Evolutionary conservation across 495 filamentous ascomycete genomes (phyloP).

Genomic region (Xylaria longipes): DNA sequence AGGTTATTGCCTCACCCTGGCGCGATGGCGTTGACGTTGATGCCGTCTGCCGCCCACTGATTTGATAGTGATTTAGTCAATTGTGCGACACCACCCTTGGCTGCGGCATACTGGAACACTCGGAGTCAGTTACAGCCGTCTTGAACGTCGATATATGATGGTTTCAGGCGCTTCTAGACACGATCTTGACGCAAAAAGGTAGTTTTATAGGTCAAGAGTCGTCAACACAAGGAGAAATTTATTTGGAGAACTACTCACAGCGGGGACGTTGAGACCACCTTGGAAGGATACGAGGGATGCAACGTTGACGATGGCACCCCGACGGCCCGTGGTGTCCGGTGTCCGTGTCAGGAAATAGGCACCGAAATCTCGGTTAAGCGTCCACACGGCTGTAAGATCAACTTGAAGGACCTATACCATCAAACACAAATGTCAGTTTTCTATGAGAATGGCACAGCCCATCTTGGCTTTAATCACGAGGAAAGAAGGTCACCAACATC

Average conservation of each 20-base stretch:
- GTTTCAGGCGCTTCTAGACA: background rate
- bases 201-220: background rate
- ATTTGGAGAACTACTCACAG: conserved; percentile 24
- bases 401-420: conserved; percentile 27
- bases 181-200: background rate
- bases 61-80: conserved; percentile 73
- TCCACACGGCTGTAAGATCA: conserved; percentile 24
- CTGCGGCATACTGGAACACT: conserved; percentile 62
- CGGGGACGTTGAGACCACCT: conserved; percentile 55
- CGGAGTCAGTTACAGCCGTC: background rate
- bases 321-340: conserved; percentile 21
- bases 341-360: conserved; percentile 25
- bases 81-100: conserved; percentile 69
- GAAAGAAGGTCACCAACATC: conserved; percentile 10
- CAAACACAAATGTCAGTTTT: background rate
- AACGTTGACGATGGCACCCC: conserved; percentile 30
- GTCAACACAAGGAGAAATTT: background rate
- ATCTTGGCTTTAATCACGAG: background rate
- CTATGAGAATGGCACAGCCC: background rate
- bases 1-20: conserved; percentile 53
- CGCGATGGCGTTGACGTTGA: conserved; percentile 74
- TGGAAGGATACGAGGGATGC: conserved; percentile 29
- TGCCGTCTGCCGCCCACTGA: conserved; percentile 69
- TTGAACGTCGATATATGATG: background rate
- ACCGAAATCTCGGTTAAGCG: conserved; percentile 29